Conservation (phyloP, 148 eudicot species). For the Spergularia marina region DNA sequence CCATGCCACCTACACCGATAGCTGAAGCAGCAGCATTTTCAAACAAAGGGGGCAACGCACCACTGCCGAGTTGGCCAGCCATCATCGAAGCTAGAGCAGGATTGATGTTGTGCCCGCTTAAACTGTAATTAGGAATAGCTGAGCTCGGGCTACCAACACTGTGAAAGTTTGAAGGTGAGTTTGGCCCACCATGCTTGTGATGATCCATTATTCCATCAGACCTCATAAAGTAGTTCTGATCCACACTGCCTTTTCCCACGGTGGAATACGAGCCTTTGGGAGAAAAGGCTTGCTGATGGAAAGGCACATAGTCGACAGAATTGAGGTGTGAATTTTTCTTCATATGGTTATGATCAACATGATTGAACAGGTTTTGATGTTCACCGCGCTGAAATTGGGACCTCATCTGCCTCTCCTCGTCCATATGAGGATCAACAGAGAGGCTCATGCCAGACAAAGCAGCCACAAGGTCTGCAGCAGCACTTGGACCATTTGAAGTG, state of each 20-base stretch:
- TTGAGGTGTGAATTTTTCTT: constrained; percentile 33
- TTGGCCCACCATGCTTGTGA: constrained; percentile 46
- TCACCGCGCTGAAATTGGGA: constrained; percentile 42
- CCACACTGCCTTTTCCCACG: constrained; percentile 37
- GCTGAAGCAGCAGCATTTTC: constrained; percentile 65
- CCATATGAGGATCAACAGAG: constrained; percentile 39
- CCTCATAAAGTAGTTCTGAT: constrained; percentile 38
- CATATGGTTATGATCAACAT: constrained; percentile 38
- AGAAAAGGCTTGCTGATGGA: constrained; percentile 39
- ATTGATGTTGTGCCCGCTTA: constrained; percentile 54
- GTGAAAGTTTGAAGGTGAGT: constrained; percentile 57
- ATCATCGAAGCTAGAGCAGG: constrained; percentile 64
- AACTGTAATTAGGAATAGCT: constrained; percentile 54
- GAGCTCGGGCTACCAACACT: constrained; percentile 72
- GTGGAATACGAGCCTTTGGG: constrained; percentile 45
- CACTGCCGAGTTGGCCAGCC: constrained; percentile 53
- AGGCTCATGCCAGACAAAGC: constrained; percentile 66
- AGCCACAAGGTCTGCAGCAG: constrained; percentile 45
- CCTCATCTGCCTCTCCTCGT: constrained; percentile 45
- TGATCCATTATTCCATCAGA: constrained; percentile 47
- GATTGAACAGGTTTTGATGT: constrained; percentile 39
- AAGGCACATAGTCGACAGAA: constrained; percentile 30
- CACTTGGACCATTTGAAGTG: constrained; percentile 33
- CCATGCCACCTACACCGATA: constrained; percentile 50
- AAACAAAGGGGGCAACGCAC: constrained; percentile 50